Evolutionary conservation across 2,329 filamentous ascomycete genomes (phyloP), one percentile per base, ranked within the genome.

Genomic region (Chaetomium sp.): DNA sequence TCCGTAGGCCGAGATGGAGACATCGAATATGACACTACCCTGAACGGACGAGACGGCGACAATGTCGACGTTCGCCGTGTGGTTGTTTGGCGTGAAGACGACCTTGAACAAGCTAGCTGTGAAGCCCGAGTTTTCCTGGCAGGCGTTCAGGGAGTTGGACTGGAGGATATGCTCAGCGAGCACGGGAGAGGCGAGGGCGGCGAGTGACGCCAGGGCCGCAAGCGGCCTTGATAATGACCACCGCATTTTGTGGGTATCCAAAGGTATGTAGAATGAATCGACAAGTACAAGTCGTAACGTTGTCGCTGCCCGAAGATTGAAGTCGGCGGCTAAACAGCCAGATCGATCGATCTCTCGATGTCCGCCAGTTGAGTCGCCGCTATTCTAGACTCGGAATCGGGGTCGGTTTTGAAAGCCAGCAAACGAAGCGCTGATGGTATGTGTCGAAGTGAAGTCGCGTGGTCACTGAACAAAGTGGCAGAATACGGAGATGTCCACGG

Each of bases 81-180:
- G 83, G 78, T 96, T 96, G 75, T 83, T 81, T 35, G 91, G 90
- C 1, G 89, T 92, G 78, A 91, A 92, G 69, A 87, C 80, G 76
- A 97, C 90, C 71, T 96, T 90, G 85, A 97, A 97, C 65, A 95
- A 84, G 71, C 90, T 93, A 72, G 93, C 93, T 4, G 91, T 90
- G 78, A 97, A 96, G 74, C 88, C 89, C 31, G 91, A 94, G 78
- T 94, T 89, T 65, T 87, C 82, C 82, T 93, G 90, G 79, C 93
- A 97, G 55, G 90, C 85, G 77, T 91, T 93, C 71, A 97, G 85
- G 29, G 93, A 96, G 74, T 85, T 91, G 63, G 93, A 95, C 72
- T 88, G 82, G 73, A 98, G 90, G 74, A 92, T 65, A 5, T 56
- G 57, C 42, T 70, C 70, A 68, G 86, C 90, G 65, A 84, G 80